phyloP scores from a whole-genome alignment of 2,329 filamentous ascomycete species.

The Geosmithia flava region DNA sequence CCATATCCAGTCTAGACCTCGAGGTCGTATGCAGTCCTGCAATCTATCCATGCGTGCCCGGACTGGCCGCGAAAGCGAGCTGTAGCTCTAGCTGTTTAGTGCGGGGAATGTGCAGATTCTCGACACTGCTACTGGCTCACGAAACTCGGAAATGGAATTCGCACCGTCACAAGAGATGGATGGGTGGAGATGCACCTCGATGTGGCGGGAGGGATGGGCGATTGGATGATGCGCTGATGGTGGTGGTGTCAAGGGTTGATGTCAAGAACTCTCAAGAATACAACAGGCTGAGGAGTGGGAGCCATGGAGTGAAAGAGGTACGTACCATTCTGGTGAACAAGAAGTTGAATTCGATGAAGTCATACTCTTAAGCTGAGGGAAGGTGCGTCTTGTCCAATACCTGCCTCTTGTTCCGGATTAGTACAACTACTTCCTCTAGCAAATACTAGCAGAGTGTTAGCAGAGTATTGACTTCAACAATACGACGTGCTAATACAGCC shows the following conservation, averaged over 20 bases:
- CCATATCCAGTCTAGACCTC: too few species aligned
- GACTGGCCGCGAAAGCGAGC: too few species aligned
- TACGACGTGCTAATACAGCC: too few species aligned
- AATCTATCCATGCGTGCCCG: too few species aligned
- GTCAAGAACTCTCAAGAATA: too few species aligned
- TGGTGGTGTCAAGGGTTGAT: background rate
- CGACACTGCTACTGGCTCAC: background rate
- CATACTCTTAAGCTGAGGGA: background rate
- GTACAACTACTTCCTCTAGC: too few species aligned
- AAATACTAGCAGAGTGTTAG: too few species aligned
- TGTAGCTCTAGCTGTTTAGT: background rate
- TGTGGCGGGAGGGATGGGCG: background rate
- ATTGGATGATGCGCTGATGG: background rate
- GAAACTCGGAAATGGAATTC: background rate
- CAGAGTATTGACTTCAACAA: too few species aligned
- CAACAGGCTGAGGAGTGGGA: background rate
- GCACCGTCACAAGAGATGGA: background rate
- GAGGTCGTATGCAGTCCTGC: too few species aligned
- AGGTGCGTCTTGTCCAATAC: too few species aligned
- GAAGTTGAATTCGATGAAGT: background rate
- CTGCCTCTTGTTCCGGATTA: too few species aligned
- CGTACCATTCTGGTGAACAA: background rate
- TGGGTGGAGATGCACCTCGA: background rate
- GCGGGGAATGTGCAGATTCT: background rate
- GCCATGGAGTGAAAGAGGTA: too few species aligned